phyloP scores from a whole-genome alignment of 306 rosid species.

The Pyrus communis region DNA sequence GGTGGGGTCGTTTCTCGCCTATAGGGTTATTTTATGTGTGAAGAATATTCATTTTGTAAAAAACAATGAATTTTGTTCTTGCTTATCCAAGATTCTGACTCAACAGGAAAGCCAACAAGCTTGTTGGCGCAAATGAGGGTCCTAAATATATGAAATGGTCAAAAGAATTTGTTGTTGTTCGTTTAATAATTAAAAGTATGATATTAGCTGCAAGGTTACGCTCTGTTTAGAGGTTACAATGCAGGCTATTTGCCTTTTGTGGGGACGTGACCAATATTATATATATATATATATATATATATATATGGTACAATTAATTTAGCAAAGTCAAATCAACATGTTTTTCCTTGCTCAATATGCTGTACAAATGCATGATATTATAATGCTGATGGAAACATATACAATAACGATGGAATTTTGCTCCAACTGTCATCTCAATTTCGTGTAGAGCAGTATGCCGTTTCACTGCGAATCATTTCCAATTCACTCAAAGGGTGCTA shows the following conservation, averaged over 20 bases:
- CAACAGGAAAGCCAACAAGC: constrained; percentile 6
- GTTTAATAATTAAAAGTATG: constrained; percentile 31
- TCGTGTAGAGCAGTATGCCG: too few species aligned
- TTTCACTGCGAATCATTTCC: too few species aligned
- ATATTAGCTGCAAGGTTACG: constrained; percentile 26
- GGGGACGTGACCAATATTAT: constrained; percentile 27
- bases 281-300: neutral
- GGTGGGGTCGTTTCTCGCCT: constrained; percentile 27
- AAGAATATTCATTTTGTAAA: constrained; percentile 67
- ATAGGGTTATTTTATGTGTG: constrained; percentile 21
- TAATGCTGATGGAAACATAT: neutral
- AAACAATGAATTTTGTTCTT: constrained; percentile 38
- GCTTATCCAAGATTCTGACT: constrained; percentile 42
- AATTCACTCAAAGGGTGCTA: too few species aligned
- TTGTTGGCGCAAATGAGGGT: neutral
- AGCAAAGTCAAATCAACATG: constrained; percentile 34
- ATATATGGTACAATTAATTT: constrained; percentile 10
- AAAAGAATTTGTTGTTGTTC: constrained; percentile 33
- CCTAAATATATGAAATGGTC: constrained; percentile 9
- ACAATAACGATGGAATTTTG: neutral
- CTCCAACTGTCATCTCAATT: neutral
- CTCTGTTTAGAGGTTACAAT: constrained; percentile 30
- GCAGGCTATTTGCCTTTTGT: constrained; percentile 47
- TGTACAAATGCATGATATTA: neutral
- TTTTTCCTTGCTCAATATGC: constrained; percentile 4